phyloP scores from a whole-genome alignment of 2,329 filamentous ascomycete genomes.

The Calonectria ilicicola region DNA sequence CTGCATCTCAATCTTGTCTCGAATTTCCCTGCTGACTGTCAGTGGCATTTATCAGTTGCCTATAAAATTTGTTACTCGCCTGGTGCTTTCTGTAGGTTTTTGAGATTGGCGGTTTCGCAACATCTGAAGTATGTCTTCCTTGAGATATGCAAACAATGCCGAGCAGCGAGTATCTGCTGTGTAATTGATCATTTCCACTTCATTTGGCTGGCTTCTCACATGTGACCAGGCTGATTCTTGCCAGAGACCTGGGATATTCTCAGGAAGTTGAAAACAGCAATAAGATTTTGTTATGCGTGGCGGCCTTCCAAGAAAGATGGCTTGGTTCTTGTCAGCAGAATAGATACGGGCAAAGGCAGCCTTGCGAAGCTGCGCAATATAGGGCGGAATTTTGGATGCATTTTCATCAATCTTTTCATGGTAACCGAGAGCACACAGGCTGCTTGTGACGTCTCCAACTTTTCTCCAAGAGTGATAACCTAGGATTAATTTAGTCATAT shows the following conservation, averaged over 20 bases:
- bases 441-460: conserved; percentile 58
- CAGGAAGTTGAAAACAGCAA: conserved; percentile 17
- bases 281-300: conserved; percentile 50
- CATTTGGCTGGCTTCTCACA: background rate
- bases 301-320: conserved; percentile 56
- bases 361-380: conserved; percentile 54
- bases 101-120: conserved; percentile 2
- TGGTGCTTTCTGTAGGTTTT: background rate
- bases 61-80: background rate
- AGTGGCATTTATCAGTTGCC: background rate
- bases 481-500: background rate
- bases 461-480: conserved; percentile 57
- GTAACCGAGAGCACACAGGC: conserved; percentile 59
- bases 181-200: conserved; percentile 17
- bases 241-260: conserved; percentile 2
- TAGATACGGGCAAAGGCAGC: conserved; percentile 56
- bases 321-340: conserved; percentile 56
- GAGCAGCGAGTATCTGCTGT: conserved; percentile 29
- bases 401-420: conserved; percentile 51
- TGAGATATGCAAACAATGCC: conserved; percentile 21
- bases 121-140: conserved; percentile 29
- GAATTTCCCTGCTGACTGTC: conserved; percentile 9
- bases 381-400: conserved; percentile 43
- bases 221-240: background rate
- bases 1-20: conserved; percentile 16